Base-by-base conservation (phyloP, 2,329 filamentous ascomycete genomes). In the Monilinia fructigena region DNA sequence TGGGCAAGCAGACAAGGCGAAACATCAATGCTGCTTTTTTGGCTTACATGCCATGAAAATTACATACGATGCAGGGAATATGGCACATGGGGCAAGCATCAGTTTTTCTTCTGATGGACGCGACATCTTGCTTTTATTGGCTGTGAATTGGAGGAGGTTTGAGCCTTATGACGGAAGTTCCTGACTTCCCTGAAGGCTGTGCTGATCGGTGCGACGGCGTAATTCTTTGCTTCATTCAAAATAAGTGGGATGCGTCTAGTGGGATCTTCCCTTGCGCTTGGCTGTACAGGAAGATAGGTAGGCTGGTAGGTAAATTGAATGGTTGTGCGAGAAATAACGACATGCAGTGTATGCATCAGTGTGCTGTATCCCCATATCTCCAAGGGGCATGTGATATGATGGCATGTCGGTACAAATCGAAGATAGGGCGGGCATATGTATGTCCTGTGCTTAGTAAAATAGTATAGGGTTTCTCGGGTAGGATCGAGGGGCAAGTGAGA, bases 161-260 rank as follows among this genome's bases (percentile, higher is more conserved):
- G 53, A 58, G 62, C 62, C 62, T 64, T 64, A 64, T 58, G 62
- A 64, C 53, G 62, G 42, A 64, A 55, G 40, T 64, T 56, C 52
- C 62, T 64, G 62, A 48, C 52, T 64, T 56, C 62, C 62, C 18
- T 38, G 62, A 55, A 40, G 18, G 28, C 54, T 64, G 18, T 64
- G 62, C 62, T 64, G 62, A 64, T 64, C 62, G 52, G 28, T 48
- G 26, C 60, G 40, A 35, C 26, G 55, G 55, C 23, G 26, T 59
- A 18, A 31, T n/a, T 35, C 35, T 31, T 14, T 42, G 40, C 26
- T 47, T 55, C 6, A 35, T 55, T 8, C 40, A 20, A 47, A 35
- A 35, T 3, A 35, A 35, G 31, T 35, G 31, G 31, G 31, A 35
- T 35, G 31, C 31, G 31, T 35, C 31, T 28, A 52, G 14, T 14